phyloP scores from a whole-genome alignment of 768 basidiomycete species.

The Lactarius deliciosus region DNA sequence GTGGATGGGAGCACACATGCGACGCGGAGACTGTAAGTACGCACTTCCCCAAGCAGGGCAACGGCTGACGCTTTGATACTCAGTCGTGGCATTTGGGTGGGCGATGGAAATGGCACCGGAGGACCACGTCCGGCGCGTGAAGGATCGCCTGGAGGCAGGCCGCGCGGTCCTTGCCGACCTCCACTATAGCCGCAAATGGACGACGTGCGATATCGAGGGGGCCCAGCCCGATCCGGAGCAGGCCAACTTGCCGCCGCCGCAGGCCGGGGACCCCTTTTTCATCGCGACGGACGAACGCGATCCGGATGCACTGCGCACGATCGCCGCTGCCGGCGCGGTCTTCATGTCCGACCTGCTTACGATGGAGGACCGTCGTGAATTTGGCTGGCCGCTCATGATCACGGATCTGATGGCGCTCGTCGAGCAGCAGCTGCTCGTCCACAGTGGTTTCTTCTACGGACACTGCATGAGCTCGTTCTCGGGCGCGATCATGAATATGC shows the following conservation, averaged over 20 bases:
- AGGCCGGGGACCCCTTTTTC: constrained; percentile 32
- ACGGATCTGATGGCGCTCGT: constrained; percentile 45
- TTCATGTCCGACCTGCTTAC: constrained; percentile 46
- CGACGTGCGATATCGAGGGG: constrained; percentile 18
- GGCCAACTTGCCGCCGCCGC: constrained; percentile 6
- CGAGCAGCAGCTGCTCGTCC: constrained; percentile 42
- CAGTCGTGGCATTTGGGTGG: constrained; percentile 38
- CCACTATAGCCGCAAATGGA: not conserved
- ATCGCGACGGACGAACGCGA: constrained; percentile 47
- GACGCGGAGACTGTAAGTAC: constrained; percentile 43
- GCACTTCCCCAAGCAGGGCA: not conserved
- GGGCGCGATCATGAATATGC: constrained; percentile 41
- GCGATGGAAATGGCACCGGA: constrained; percentile 39
- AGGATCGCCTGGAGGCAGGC: constrained; percentile 33
- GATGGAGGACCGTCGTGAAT: constrained; percentile 39
- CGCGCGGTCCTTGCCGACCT: constrained; percentile 32
- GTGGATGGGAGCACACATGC: constrained; percentile 48
- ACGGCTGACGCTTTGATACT: not conserved
- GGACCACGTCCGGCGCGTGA: constrained; percentile 40
- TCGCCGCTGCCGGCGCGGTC: constrained; percentile 41
- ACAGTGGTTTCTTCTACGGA: constrained; percentile 41
- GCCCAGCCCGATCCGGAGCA: constrained; percentile 17
- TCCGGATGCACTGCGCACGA: constrained; percentile 34
- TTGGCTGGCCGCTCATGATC: constrained; percentile 45
- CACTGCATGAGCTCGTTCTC: constrained; percentile 41